Evolutionary conservation across 306 rosid species (phyloP).

Genomic region (Vigna reflexopilosa): DNA sequence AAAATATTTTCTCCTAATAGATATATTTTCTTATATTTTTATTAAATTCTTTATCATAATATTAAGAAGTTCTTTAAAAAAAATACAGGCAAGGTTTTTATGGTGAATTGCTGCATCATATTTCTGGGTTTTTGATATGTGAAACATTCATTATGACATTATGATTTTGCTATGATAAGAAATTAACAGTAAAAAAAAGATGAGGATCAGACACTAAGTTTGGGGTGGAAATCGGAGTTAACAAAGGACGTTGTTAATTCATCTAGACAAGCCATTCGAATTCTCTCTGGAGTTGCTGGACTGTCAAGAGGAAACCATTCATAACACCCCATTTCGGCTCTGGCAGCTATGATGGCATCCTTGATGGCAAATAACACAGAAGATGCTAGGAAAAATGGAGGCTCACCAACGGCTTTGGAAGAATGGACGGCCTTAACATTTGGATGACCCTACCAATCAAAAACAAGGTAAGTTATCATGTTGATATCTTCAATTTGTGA

Average conservation of each 20-base stretch:
- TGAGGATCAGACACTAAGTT: constrained; percentile 70
- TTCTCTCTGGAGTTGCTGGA: constrained; percentile 95
- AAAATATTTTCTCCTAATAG: too few relatives aligned
- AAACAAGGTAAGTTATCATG: constrained; percentile 15
- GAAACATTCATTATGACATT: neutral
- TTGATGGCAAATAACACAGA: constrained; percentile 83
- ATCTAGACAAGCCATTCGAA: constrained; percentile 93
- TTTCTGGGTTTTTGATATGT: neutral
- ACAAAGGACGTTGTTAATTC: constrained; percentile 57
- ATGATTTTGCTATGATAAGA: constrained; percentile 15
- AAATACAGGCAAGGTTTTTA: neutral
- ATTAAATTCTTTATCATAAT: too few relatives aligned
- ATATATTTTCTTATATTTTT: too few relatives aligned
- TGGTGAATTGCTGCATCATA: constrained; percentile 1
- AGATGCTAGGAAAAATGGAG: constrained; percentile 95
- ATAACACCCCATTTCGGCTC: constrained; percentile 65
- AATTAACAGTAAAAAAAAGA: neutral
- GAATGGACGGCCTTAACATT: constrained; percentile 93
- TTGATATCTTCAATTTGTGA: constrained; percentile 12
- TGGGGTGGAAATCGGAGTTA: constrained; percentile 66
- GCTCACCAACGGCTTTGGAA: constrained; percentile 97
- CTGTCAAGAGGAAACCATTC: constrained; percentile 95
- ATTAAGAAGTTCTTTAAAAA: too few relatives aligned
- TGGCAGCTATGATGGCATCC: constrained; percentile 82
- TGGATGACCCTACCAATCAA: constrained; percentile 79